Base-by-base conservation (phyloP, 768 basidiomycete genomes). In the Phlegmacium glaucopus region DNA sequence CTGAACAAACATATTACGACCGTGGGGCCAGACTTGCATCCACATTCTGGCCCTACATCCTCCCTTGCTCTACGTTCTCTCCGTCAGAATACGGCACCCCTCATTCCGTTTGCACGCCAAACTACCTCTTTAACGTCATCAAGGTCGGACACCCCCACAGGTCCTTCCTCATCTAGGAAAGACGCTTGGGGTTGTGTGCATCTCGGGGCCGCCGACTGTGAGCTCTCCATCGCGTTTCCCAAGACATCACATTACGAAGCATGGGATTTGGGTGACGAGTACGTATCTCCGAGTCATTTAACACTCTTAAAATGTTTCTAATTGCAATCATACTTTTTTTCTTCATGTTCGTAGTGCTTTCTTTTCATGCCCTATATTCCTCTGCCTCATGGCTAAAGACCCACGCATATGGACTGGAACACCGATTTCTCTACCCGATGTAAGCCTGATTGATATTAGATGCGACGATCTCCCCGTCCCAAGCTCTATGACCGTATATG, bases 231-330 rank as follows among this genome's bases (percentile, higher is more conserved):
- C 22, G 50, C 55, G 16, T 70, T 70, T 44, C 57, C 60, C 11
- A 45, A 61, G 39, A 51, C 61, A 1, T 58, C 63, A 12, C 65
- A 70, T 51, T 66, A 60, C 44, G 69, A 66, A 47, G 55, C 65
- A 13, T 70, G 69, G 69, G 69, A 70, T 49, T 58, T 64, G 53
- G 51, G 39, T 17, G 67, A 70, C 50, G 50, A 62, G 63, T 68
- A 41, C 27, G 67, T 63, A 5, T 22, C 22, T 22, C n/a, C 5
- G 22, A 22, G 22, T 22, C 11, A 13, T 46, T 26, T 45, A 32
- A 44, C 47, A 36, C 28, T 50, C 25, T 48, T n/a, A 28, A 22
- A 3, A 10, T 34, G 32, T 2, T 34, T 6, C n/a, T n/a, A n/a
- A n/a, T n/a, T n/a, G n/a, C 6, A 34, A 10, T 6, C 32, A 34